Conservation (phyloP, 306 rosid species). For the Luffa aegyptiaca region DNA sequence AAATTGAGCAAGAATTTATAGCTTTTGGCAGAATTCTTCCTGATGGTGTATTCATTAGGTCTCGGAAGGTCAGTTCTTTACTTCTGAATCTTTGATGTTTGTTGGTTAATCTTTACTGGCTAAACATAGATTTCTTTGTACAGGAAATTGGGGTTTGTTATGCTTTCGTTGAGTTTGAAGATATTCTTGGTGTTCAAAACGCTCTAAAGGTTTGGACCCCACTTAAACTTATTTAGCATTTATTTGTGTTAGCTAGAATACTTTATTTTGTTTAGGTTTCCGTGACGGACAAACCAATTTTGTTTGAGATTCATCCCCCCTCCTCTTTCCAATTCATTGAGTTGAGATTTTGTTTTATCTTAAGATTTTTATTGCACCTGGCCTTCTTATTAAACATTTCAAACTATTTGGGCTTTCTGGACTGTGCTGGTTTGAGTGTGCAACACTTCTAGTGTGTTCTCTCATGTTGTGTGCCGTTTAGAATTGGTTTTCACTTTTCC, state of each 20-base stretch:
- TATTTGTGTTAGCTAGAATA: not conserved
- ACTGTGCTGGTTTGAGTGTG: not conserved
- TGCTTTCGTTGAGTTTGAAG: slow-evolving; percentile 96
- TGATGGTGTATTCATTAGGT: slow-evolving; percentile 80
- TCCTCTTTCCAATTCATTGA: not conserved
- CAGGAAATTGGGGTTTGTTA: slow-evolving; percentile 97
- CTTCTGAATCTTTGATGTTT: not conserved
- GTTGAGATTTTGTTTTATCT: not conserved
- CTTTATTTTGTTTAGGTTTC: not conserved
- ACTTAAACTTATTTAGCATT: not conserved
- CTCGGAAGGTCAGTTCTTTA: slow-evolving; percentile 49
- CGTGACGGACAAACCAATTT: not conserved
- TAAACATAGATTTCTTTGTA: slow-evolving; percentile 18
- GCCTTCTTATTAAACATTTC: not conserved
- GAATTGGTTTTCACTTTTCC: not conserved
- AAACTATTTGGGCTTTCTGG: not conserved
- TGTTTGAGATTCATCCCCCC: not conserved
- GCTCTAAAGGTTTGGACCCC: slow-evolving; percentile 60
- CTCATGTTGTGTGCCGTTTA: not conserved
- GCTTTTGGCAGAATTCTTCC: slow-evolving; percentile 67
- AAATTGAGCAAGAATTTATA: slow-evolving; percentile 72
- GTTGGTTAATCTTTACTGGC: not conserved
- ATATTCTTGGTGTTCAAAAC: slow-evolving; percentile 64
- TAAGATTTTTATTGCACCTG: not conserved
- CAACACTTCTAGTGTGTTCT: not conserved